phyloP scores from a whole-genome alignment of 192 early-diverging fungal species.

The Gonapodya prolifera region DNA sequence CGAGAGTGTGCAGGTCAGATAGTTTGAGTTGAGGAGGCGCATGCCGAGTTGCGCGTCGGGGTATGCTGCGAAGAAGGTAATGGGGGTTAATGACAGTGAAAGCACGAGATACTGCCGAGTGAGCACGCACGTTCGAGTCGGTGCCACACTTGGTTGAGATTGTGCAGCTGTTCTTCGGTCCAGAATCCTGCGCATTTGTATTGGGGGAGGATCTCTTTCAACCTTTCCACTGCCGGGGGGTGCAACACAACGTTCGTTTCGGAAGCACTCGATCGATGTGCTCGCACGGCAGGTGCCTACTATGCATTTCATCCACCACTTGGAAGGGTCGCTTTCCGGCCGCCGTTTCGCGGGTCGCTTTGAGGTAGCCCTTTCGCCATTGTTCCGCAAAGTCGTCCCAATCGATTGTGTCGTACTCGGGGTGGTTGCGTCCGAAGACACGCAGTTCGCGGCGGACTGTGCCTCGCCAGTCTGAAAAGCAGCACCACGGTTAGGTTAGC shows the following conservation, averaged over 20 bases:
- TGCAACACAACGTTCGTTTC: too few relatives aligned
- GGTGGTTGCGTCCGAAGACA: too few relatives aligned
- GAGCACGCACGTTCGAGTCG: neutral
- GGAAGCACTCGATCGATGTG: too few relatives aligned
- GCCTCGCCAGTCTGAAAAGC: too few relatives aligned
- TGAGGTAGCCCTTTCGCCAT: too few relatives aligned
- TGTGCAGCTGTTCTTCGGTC: neutral
- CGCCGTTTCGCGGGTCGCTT: neutral
- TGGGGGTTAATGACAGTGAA: neutral
- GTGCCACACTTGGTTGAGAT: conserved; percentile 2
- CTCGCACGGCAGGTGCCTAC: too few relatives aligned
- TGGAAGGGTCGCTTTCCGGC: neutral
- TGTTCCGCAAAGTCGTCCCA: too few relatives aligned
- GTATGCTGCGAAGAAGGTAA: neutral
- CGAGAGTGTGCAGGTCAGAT: neutral
- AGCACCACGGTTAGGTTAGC: too few relatives aligned
- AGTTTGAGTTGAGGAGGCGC: neutral
- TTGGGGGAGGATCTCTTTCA: neutral
- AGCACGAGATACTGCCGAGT: neutral
- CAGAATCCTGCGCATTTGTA: neutral
- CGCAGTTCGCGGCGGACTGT: too few relatives aligned
- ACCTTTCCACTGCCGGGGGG: neutral
- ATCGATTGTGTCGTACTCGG: too few relatives aligned
- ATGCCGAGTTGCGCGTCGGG: neutral
- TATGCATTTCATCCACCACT: neutral